Evolutionary conservation across 139 green algal species (phyloP).

Genomic region (Chlorella sp.): DNA sequence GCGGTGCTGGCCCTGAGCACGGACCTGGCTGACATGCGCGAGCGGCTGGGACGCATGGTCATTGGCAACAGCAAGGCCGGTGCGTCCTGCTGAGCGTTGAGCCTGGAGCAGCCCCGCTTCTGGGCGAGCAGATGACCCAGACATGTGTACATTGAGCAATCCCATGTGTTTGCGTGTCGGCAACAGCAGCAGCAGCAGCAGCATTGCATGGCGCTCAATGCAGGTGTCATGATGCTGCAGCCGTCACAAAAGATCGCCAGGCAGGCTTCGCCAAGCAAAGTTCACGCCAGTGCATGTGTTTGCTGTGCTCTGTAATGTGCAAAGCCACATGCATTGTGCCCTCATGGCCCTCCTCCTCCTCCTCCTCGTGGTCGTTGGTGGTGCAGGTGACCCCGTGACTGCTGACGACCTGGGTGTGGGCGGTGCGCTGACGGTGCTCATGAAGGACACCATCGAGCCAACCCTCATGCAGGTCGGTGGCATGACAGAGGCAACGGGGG

Average conservation of each 20-base stretch:
- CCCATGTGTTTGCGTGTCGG: no score
- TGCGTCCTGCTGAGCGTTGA: no score
- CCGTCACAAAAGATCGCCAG: no score
- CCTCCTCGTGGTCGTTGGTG: background rate
- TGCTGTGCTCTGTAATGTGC: background rate
- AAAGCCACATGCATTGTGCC: background rate
- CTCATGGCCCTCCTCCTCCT: background rate
- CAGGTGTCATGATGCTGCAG: no score
- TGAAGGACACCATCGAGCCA: constrained; percentile 95
- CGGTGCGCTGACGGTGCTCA: constrained; percentile 95
- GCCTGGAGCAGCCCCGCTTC: no score
- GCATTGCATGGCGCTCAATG: no score
- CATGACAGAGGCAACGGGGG: no score
- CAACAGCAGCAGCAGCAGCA: no score
- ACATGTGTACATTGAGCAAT: no score
- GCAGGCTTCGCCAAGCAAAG: no score
- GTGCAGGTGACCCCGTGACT: constrained; percentile 78
- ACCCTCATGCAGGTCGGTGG: constrained; percentile 89
- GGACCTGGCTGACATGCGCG: constrained; percentile 83
- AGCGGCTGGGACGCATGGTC: constrained; percentile 84
- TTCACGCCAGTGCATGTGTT: background rate
- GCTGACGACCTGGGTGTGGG: constrained; percentile 93
- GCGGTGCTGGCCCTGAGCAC: constrained; percentile 93
- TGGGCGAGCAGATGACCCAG: no score
- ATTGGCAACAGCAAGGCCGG: constrained; percentile 16